Percentiles rank a stretch among this genome's conserved stretches.
phyloP scores from a whole-genome alignment of 768 basidiomycete genomes.

The Peribolospora kevripleyi region DNA sequence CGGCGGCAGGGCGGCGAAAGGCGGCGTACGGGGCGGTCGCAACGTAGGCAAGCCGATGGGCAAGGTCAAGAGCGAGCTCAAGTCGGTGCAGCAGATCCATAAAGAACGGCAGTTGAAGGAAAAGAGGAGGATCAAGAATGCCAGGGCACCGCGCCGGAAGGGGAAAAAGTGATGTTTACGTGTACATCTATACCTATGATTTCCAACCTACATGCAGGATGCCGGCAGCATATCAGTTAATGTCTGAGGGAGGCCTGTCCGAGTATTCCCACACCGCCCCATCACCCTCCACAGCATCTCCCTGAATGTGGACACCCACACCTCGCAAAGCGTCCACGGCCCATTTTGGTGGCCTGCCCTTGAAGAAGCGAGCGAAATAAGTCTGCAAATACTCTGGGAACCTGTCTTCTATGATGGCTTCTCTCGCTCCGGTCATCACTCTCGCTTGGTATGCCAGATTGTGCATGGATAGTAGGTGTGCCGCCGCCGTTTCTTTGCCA shows the following conservation, averaged over 20 bases:
- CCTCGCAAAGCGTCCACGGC: conserved; percentile 58
- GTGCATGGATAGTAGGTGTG: conserved; percentile 29
- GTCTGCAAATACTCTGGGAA: conserved; percentile 52
- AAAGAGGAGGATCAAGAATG: conserved; percentile 50
- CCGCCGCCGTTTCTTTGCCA: conserved; percentile 60
- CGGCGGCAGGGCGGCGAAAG: conserved; percentile 22
- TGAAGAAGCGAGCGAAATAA: conserved; percentile 61
- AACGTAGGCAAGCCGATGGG: conserved; percentile 36
- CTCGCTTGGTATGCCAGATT: conserved; percentile 4
- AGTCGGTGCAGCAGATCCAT: conserved; percentile 63
- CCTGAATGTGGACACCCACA: conserved; percentile 60
- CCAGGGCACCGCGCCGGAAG: conserved; percentile 33
- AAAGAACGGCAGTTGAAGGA: conserved; percentile 43
- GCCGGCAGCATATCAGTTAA: no score
- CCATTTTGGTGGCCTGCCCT: conserved; percentile 38
- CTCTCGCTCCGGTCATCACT: conserved; percentile 58
- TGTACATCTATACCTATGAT: no score
- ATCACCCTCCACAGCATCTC: conserved; percentile 19
- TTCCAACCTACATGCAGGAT: no score
- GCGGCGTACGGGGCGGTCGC: conserved; percentile 19
- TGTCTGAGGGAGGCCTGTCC: neutral
- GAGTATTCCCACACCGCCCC: conserved; percentile 40
- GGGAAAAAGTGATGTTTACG: conserved; percentile 9
- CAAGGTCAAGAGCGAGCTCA: conserved; percentile 57
- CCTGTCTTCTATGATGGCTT: conserved; percentile 49